Evolutionary conservation across 495 filamentous ascomycete genomes (phyloP).

Genomic region (Aspergillus heteromorphus): DNA sequence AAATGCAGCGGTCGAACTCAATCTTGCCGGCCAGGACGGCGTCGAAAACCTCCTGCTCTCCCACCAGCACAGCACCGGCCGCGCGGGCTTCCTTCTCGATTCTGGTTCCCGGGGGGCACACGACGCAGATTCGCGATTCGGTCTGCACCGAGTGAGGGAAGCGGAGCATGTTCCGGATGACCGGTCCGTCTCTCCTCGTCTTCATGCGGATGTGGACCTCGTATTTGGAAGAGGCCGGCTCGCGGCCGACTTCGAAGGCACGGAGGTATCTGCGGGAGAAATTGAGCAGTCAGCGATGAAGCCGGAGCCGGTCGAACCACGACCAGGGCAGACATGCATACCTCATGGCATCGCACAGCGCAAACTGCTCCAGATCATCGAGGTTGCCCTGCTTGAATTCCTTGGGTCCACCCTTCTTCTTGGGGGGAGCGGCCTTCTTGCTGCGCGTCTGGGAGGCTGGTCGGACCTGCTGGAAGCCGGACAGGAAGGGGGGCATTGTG

Average conservation of each 20-base stretch:
- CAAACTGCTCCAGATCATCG: conserved; percentile 59
- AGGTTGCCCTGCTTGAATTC: conserved; percentile 59
- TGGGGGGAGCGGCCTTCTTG: conserved; percentile 51
- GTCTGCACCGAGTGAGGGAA: conserved; percentile 86
- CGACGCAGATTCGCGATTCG: conserved; percentile 78
- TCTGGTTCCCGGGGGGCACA: conserved; percentile 72
- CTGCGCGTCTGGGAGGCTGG: conserved; percentile 26
- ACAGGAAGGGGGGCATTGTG: conserved; percentile 32
- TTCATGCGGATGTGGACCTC: conserved; percentile 76
- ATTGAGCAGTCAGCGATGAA: conserved; percentile 14
- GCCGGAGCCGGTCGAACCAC: not conserved
- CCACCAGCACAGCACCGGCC: conserved; percentile 74
- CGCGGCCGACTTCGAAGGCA: conserved; percentile 82
- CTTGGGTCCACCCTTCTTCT: conserved; percentile 63
- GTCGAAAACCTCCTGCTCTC: conserved; percentile 81
- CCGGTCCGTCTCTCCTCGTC: conserved; percentile 73
- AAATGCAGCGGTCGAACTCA: conserved; percentile 84
- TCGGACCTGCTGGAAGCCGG: conserved; percentile 34
- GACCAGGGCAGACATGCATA: conserved; percentile 31
- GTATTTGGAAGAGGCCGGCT: conserved; percentile 71
- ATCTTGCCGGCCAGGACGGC: conserved; percentile 67
- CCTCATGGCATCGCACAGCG: conserved; percentile 92
- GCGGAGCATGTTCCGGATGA: conserved; percentile 78
- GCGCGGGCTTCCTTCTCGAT: conserved; percentile 61
- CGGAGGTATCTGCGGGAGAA: conserved; percentile 66